Evolutionary conservation across 805 yeast genomes (phyloP).

Genomic region (Cephaloascus fragrans): DNA sequence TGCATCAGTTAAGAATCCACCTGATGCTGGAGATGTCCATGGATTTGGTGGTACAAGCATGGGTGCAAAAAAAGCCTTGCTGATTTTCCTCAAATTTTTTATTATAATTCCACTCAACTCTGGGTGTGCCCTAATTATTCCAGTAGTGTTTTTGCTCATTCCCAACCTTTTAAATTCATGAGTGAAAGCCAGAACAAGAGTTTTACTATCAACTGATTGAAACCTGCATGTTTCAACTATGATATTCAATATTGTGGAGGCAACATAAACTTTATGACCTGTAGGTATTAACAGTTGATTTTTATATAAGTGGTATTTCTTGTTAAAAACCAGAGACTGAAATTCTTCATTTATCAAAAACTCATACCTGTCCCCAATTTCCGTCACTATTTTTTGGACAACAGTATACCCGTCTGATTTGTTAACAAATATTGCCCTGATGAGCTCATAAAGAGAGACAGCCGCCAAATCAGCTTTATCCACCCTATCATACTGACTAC

Average conservation of each 20-base stretch:
- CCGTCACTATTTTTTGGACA: no score
- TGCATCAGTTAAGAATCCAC: slow-evolving; percentile 21
- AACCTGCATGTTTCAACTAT: neutral
- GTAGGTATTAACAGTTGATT: neutral
- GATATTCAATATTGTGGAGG: neutral
- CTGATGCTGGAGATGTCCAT: slow-evolving; percentile 22
- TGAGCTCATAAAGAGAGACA: no score
- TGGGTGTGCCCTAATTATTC: slow-evolving; percentile 15
- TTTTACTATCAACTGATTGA: neutral
- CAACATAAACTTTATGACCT: neutral
- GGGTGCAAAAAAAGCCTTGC: slow-evolving; percentile 16
- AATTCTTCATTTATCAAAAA: no score
- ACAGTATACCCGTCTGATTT: no score
- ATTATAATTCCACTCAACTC: slow-evolving; percentile 4
- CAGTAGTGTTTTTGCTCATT: slow-evolving; percentile 3
- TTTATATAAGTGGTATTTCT: neutral
- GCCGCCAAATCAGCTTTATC: no score
- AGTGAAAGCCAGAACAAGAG: neutral
- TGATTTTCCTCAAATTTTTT: slow-evolving; percentile 6
- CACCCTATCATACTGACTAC: no score
- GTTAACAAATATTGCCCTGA: no score
- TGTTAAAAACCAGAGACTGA: neutral
- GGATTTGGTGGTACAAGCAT: slow-evolving; percentile 27
- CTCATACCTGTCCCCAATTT: neutral
- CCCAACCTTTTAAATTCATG: neutral